Base-by-base conservation (phyloP, 169 alveolate genomes). In the Eimeria zaria region DNA sequence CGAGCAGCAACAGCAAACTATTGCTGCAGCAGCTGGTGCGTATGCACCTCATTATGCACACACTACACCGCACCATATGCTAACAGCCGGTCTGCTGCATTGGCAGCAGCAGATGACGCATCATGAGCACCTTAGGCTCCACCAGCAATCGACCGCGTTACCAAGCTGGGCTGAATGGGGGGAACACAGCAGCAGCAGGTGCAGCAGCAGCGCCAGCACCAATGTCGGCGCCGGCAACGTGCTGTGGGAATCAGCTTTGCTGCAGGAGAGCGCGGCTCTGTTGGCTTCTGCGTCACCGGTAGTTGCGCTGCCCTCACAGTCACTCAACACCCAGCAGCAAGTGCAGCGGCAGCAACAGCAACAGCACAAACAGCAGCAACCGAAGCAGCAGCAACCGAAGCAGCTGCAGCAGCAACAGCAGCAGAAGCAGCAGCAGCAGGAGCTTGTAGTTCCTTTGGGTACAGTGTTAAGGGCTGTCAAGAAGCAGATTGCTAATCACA, bases 241-340 rank as follows among this genome's bases (percentile, higher is more conserved):
- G 73, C 76, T 84, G 36, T 84, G 91, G 78, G 78, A 84, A 36
- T n/a, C 91, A 20, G n/a, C 60, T 55, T 36, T 84, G 41, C 36
- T 84, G 36, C 58, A 33, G 33, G 91, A 84, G 64, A 84, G 91
- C 76, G 53, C 91, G 8, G 78, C 58, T 67, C 78, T 84, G 18
- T 44, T 84, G 55, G 91, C 91, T 51, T 58, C 76, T 36, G 73
- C 91, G n/a, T 20, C 24, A 30, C 91, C 91, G 33, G 30, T 46
- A 24, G 78, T 53, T 24, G 60, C 78, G 22, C 51, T 24, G 44
- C 44, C 76, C 3, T 51, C 18, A 36, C 51, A 36, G 33, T 18
- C 89, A 80, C 46, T 30, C 69, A 24, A 14, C 41, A 53, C 91
- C 27, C 73, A 58, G 78, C 67, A 46, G 69, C 39, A 22, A 30